These are phyloP conservation scores for Tausonia pullulans DNA, from an alignment of 1,284 basidiomycete species.

Conservation along the genomic window DNA sequence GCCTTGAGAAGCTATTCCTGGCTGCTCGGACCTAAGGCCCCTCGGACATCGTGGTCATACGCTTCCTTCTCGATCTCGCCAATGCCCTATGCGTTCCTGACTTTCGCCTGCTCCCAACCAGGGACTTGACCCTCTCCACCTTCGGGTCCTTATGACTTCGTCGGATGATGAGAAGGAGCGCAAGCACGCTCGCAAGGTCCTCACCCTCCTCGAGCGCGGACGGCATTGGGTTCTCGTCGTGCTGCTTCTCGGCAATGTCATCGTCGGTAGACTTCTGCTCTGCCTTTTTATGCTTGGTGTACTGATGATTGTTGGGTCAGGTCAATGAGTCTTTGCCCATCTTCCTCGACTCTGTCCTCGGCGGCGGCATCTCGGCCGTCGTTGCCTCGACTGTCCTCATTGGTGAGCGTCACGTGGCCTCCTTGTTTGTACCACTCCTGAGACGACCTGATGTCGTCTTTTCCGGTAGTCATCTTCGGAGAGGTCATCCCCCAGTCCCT, in stretches of 20 bases:
- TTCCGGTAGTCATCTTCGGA: conserved; percentile 56
- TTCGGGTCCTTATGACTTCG: conserved; percentile 70
- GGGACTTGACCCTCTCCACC: conserved; percentile 82
- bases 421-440: conserved; percentile 34
- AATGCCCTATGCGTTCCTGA: neutral
- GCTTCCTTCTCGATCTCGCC: neutral
- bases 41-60: too few relatives aligned
- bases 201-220: conserved; percentile 64
- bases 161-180: conserved; percentile 60
- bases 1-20: too few relatives aligned
- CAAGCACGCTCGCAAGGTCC: conserved; percentile 59
- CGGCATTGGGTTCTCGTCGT: conserved; percentile 93
- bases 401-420: conserved; percentile 42
- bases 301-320: conserved; percentile 39
- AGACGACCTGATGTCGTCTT: conserved; percentile 34
- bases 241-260: conserved; percentile 71
- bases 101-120: neutral
- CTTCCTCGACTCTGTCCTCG: conserved; percentile 75
- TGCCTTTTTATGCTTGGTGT: neutral
- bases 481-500: conserved; percentile 77
- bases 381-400: conserved; percentile 74
- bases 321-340: conserved; percentile 85
- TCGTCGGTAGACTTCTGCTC: conserved; percentile 27
- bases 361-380: conserved; percentile 69
- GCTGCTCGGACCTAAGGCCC: too few relatives aligned